Base-by-base conservation (phyloP, 2,329 filamentous ascomycete genomes). In the Waltergamsia citrina region DNA sequence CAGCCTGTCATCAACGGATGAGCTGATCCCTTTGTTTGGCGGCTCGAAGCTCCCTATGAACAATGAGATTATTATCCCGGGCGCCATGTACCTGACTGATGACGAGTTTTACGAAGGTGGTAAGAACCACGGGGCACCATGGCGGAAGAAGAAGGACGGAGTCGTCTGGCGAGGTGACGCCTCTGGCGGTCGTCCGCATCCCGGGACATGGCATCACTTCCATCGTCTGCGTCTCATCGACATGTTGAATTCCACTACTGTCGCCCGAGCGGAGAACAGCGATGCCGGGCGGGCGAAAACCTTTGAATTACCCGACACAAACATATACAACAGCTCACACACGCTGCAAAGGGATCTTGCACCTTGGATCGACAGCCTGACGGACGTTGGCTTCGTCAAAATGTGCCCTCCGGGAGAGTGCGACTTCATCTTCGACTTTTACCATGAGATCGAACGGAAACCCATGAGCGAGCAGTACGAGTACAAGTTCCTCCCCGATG, bases 201-300 rank as follows among this genome's bases (percentile, higher is more conserved):
- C 47, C n/a, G 50, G 74, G 29, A 81, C 71, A 39, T 85, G 80
- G 79, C 65, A 64, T 22, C 70, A 74, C 23, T 81, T 83, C 45
- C 80, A 85, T 40, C 74, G 80, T n/a, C 79, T 82, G 44, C 75
- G 81, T 4, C 73, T 85, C 38, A 60, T 84, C 18, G 64, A 76
- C 38, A 80, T 84, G 75, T 59, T 81, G 31, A 84, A 85, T 45
- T 69, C 68, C 7, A 79, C 74, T 2, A 67, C 62, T 14, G 71
- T 79, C 16, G 50, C 52, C 19, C 47, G 53, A 7, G 60, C 69
- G 7, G 38, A 40, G 21, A 69, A 78, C 46, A 46, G 54, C 25
- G 47, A 51, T 12, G 51, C 45, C 23, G 42, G 52, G 31, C 55
- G 59, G 24, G 48, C 67, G 22, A 49, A 54, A 40, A 69, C 70